phyloP scores from a whole-genome alignment of 441 rosid species.

The Corymbia citriodora region DNA sequence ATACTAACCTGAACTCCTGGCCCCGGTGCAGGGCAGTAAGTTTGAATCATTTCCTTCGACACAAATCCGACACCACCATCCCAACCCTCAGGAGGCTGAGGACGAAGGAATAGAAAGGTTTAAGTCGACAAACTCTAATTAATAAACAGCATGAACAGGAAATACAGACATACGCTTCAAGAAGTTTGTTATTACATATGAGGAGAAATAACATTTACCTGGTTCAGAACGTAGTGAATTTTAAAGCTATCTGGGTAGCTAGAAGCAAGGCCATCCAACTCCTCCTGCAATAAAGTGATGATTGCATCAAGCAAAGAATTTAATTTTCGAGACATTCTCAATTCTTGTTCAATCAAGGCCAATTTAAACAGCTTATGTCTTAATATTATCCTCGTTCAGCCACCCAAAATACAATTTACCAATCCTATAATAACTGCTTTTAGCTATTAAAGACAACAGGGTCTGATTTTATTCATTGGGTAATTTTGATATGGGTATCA shows the following conservation, averaged over 20 bases:
- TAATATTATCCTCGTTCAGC: not conserved
- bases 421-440: not conserved
- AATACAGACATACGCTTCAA: not conserved
- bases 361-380: not conserved
- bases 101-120: not conserved
- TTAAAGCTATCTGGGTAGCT: constrained; percentile 63
- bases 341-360: not conserved
- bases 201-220: constrained; percentile 32
- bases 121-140: not conserved
- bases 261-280: constrained; percentile 63
- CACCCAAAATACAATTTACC: not conserved
- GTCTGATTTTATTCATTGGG: not conserved
- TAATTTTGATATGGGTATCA: not conserved
- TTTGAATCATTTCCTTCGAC: constrained; percentile 64
- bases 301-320: not conserved
- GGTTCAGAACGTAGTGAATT: constrained; percentile 78
- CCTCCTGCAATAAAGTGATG: constrained; percentile 44
- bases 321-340: not conserved
- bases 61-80: constrained; percentile 72
- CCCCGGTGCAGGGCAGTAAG: constrained; percentile 65
- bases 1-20: constrained; percentile 48
- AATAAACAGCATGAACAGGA: not conserved
- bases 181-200: not conserved
- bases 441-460: not conserved
- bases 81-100: constrained; percentile 75